Conservation (phyloP, 164 flowering plant genomes). For the Dillenia turbinata region DNA sequence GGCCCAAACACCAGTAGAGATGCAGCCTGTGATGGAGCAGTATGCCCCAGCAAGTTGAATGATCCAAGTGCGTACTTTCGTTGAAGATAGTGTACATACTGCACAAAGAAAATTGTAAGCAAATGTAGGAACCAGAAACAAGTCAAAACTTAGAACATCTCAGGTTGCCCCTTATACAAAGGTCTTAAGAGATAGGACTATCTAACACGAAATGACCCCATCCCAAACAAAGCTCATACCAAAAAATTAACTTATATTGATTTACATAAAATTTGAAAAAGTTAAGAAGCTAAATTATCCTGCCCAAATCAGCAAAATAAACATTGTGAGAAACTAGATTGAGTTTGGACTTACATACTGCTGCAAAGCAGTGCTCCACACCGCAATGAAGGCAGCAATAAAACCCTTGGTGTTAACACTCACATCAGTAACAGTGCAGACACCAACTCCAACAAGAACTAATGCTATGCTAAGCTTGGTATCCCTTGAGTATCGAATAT, state of each 20-base stretch:
- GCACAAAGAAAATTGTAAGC: constrained; percentile 17
- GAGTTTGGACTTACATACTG: constrained; percentile 67
- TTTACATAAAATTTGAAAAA: no score
- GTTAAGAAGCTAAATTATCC: no score
- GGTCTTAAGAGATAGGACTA: no score
- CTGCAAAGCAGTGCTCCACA: constrained; percentile 87
- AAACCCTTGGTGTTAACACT: constrained; percentile 80
- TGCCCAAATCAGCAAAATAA: no score
- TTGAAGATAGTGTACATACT: constrained; percentile 85
- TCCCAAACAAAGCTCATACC: background rate
- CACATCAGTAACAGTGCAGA: constrained; percentile 89
- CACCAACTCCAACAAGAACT: constrained; percentile 86
- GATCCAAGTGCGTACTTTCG: constrained; percentile 82
- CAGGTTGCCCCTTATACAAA: no score
- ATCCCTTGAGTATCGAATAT: constrained; percentile 74
- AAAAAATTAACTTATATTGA: background rate
- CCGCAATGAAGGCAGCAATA: constrained; percentile 75
- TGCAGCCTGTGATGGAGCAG: constrained; percentile 89
- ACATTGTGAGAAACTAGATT: no score
- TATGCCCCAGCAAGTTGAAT: constrained; percentile 82
- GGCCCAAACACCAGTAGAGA: constrained; percentile 72
- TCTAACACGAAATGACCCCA: no score
- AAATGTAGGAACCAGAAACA: no score
- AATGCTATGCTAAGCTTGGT: constrained; percentile 77
- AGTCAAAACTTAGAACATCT: no score